Base-by-base conservation (phyloP, 2,329 filamentous ascomycete genomes). In the Triangularia verruculosa region DNA sequence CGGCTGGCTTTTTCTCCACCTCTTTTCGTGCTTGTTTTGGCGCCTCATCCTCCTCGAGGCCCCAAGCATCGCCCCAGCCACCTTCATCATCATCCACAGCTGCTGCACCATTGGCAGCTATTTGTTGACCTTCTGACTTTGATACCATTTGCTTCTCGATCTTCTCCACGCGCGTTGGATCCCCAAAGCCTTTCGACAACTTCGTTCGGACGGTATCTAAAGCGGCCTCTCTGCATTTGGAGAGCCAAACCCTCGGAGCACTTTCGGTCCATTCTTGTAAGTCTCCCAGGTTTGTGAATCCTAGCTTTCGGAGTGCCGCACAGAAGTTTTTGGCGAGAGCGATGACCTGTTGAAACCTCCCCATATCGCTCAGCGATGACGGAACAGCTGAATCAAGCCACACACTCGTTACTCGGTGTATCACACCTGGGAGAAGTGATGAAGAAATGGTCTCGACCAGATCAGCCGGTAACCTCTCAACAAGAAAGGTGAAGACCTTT, bases 41-140 rank as follows among this genome's bases (percentile, higher is more conserved):
- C 5, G 70, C 63, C 8, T 78, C 77, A 32, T 79, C 79, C 22
- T 89, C 87, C 1, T 88, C 86, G 22, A 92, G 89, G 63, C 89
- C 87, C 93, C 93, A 97, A 12, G 86, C 89, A 53, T 87, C 86
- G 70, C 91, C 88, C 91, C 92, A 96, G 55, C 92, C 91, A 61
- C 82, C 78, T 53, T 81, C 81, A 13, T 78, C 75, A 5, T 78
- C 75, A 8, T 69, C 78, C 0, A 77, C 75, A 8, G 78, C 75
- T 4, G 76, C 77, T 2, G 76, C 78, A 13, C 81, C 82, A 22
- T 82, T 85, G 1, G 84, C 82, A 28, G 83, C 78, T 39, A 93
- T 80, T 65, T 89, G 82, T 61, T 86, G 85, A 59, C 91, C 89
- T 67, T 89, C 86, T 0, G 80, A 80, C 57, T 84, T 82, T 1